Percentiles rank a stretch among this genome's conserved stretches.
These are phyloP conservation scores for Hypoxylon sp. DNA, from an alignment of 2,329 filamentous ascomycete genomes.

Conservation along the genomic window DNA sequence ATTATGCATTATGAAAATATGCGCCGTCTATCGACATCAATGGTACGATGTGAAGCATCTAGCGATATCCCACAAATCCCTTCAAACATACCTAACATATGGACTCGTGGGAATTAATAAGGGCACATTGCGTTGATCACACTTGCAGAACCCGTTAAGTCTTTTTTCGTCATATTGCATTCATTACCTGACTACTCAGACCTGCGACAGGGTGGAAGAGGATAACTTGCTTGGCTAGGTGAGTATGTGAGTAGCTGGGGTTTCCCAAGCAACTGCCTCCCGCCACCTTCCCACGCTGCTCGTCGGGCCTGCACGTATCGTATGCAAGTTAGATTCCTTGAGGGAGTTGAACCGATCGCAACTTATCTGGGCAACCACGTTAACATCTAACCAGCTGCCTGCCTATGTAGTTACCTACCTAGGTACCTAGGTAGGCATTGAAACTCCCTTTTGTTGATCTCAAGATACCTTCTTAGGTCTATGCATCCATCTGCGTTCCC, in stretches of 20 bases:
- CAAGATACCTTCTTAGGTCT: not conserved
- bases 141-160: not conserved
- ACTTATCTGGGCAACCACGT: not conserved
- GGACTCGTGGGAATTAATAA: not conserved
- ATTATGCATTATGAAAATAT: not conserved
- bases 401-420: too few species aligned
- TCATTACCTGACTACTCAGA: too few species aligned
- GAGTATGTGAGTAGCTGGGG: not conserved
- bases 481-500: not conserved
- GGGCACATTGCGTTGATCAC: not conserved
- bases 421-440: too few species aligned
- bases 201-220: not conserved
- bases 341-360: too few species aligned
- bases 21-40: not conserved
- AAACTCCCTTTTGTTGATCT: not conserved
- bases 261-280: not conserved
- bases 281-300: not conserved
- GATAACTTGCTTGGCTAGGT: not conserved
- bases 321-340: too few species aligned
- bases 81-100: not conserved
- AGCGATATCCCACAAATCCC: not conserved
- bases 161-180: too few species aligned
- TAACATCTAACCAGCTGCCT: not conserved
- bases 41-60: not conserved
- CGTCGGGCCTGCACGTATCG: not conserved